Evolutionary conservation across 208 protist genomes (phyloP), one percentile per base, ranked within the genome.

Genomic region (Trypanosoma brucei): DNA sequence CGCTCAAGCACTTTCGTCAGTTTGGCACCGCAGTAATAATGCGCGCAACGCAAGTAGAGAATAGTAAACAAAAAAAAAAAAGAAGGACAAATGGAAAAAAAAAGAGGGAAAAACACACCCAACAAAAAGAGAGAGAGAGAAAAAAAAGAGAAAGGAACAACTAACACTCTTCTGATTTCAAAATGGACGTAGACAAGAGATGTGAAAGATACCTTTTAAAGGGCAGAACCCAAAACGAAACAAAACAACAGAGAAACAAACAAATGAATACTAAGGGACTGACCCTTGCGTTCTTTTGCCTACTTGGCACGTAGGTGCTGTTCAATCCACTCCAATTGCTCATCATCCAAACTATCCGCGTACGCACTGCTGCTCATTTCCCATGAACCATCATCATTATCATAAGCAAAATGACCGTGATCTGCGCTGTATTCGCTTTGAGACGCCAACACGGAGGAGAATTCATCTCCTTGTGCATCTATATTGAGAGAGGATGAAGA

Each of bases 291-390:
- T 11, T 46, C 42, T 46, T 46, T 76, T 60, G 83, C 84, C 50
- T 91, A 81, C 52, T 69, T 82, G 1, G 81, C 78, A 11, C 57
- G 65, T 30, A 91, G 70, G 63, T 91, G 84, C 61, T 87, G 78
- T 51, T 91, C 84, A 36, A 91, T 86, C 84, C 84, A 91, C 76
- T 79, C 69, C 38, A 82, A 65, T 65, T 91, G 81, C 46, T 68
- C 81, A 45, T 91, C 84, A 42, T 91, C 84, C 36, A 88, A 68
- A 55, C 84, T 91, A 59, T 91, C 84, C 49, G 82, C 84, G 72
- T 91, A 87, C 38, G 84, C 81, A 49, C 84, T 87, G 72, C 84
- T 91, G 65, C 84, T 84, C 56, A 84, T 76, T 58, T 91, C 79
- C 81, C 84, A 91, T 14, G 82, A 65, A 46, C 76, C 69, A 33